Conservation (phyloP, 2,329 filamentous ascomycete genomes). For the Drechslerella stenobrocha region DNA sequence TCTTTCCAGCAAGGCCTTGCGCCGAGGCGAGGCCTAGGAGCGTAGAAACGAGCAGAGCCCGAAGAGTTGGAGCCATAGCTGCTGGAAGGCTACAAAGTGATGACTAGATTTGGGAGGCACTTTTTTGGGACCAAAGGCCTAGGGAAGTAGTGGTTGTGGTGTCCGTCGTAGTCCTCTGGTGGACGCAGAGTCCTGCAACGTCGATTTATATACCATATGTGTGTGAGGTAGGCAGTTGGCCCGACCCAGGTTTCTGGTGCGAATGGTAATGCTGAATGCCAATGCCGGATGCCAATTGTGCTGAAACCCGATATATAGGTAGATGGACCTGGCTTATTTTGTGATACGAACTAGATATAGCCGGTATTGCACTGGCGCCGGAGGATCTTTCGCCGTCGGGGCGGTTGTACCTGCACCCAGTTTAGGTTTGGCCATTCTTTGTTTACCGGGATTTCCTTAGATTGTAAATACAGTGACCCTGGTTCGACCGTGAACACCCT, state of each 20-base stretch:
- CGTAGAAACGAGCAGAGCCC: constrained; percentile 43
- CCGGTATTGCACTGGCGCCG: constrained; percentile 44
- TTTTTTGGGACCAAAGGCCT: background rate
- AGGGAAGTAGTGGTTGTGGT: background rate
- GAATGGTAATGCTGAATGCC: constrained; percentile 4
- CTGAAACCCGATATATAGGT: constrained; percentile 23
- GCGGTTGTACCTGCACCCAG: too few relatives aligned
- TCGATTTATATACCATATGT: constrained; percentile 33
- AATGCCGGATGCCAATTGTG: constrained; percentile 25
- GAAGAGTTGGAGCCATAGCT: constrained; percentile 28
- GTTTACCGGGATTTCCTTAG: too few relatives aligned
- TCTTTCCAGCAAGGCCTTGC: constrained; percentile 57
- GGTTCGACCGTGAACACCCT: too few relatives aligned
- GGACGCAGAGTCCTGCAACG: background rate
- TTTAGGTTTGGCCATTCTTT: too few relatives aligned
- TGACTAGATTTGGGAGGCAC: constrained; percentile 1
- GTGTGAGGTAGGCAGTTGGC: too few relatives aligned
- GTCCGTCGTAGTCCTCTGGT: background rate
- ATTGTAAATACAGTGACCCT: too few relatives aligned
- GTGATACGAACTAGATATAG: constrained; percentile 35
- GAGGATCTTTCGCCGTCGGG: constrained; percentile 31
- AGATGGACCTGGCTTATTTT: constrained; percentile 13
- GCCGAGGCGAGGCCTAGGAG: constrained; percentile 54
- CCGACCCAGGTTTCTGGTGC: too few relatives aligned
- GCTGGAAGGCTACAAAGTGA: constrained; percentile 5